Conservation (phyloP, 73 alveolate genomes). For the Tetrahymena elliotti region DNA sequence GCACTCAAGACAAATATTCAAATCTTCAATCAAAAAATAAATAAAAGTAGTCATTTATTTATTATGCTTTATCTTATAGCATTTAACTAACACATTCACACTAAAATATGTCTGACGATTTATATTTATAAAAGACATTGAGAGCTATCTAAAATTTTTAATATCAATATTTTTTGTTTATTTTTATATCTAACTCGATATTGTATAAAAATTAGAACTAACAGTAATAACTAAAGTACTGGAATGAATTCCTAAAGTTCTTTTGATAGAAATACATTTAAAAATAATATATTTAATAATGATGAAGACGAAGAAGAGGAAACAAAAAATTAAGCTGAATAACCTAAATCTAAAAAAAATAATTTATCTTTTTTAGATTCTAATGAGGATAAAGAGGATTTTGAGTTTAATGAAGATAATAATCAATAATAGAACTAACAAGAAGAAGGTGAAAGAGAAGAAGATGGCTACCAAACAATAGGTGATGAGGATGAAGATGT, state of each 20-base stretch:
- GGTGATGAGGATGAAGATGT: not conserved
- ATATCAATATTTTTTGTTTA: no score
- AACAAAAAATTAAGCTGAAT: not conserved
- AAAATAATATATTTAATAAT: no score
- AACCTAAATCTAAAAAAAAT: not conserved
- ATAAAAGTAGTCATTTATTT: not conserved
- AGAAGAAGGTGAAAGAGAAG: not conserved
- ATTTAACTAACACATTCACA: no score
- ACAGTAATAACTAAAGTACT: not conserved
- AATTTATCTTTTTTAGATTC: not conserved
- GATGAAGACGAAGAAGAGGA: not conserved
- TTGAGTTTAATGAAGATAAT: not conserved
- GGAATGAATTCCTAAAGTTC: not conserved
- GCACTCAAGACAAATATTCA: not conserved
- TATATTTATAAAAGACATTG: no score
- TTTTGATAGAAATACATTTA: not conserved
- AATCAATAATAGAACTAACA: not conserved
- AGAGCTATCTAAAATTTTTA: not conserved
- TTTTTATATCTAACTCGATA: no score
- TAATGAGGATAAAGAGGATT: not conserved
- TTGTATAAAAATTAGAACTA: not conserved
- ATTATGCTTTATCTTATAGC: no score
- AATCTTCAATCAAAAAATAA: not conserved
- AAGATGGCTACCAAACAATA: not conserved
- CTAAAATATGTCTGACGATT: no score